These are phyloP conservation scores for Pleurotus salmoneostramineus DNA, from an alignment of 768 basidiomycete species.

Conservation along the genomic window DNA sequence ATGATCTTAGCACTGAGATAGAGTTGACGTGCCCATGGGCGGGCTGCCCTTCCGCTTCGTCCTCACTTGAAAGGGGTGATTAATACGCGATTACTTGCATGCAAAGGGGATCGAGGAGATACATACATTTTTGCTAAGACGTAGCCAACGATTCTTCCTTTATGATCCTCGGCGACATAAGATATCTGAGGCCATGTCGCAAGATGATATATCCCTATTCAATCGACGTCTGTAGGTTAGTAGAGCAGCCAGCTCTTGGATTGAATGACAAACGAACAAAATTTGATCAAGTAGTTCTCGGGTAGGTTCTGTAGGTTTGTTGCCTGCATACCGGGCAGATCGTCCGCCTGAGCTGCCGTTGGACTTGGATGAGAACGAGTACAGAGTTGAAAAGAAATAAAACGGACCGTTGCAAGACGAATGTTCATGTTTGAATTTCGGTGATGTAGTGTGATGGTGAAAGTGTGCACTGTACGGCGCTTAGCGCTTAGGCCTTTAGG, in stretches of 20 bases:
- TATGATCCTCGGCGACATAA: constrained; percentile 87
- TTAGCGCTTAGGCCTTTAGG: too few species aligned
- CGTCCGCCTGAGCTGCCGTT: constrained; percentile 61
- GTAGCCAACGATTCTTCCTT: constrained; percentile 90
- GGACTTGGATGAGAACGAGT: constrained; percentile 9
- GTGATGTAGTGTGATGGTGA: too few species aligned
- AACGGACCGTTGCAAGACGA: constrained; percentile 38
- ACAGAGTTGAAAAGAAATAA: constrained; percentile 8
- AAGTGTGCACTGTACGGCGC: too few species aligned
- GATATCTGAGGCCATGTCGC: constrained; percentile 93
- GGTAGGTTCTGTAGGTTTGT: constrained; percentile 92
- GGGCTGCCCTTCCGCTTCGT: constrained; percentile 45
- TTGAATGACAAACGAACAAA: constrained; percentile 39
- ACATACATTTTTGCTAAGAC: constrained; percentile 93
- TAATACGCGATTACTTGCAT: background rate
- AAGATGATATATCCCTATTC: constrained; percentile 79
- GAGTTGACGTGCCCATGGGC: constrained; percentile 94
- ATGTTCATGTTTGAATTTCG: constrained; percentile 39
- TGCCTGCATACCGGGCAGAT: constrained; percentile 90
- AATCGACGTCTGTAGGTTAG: background rate
- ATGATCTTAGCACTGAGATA: constrained; percentile 89
- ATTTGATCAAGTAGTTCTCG: constrained; percentile 85
- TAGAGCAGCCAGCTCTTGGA: background rate
- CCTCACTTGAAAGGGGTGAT: constrained; percentile 20
- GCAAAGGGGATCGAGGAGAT: background rate